Conservation (phyloP, 371 early-diverging fungal species). For the Mortierella sp. region DNA sequence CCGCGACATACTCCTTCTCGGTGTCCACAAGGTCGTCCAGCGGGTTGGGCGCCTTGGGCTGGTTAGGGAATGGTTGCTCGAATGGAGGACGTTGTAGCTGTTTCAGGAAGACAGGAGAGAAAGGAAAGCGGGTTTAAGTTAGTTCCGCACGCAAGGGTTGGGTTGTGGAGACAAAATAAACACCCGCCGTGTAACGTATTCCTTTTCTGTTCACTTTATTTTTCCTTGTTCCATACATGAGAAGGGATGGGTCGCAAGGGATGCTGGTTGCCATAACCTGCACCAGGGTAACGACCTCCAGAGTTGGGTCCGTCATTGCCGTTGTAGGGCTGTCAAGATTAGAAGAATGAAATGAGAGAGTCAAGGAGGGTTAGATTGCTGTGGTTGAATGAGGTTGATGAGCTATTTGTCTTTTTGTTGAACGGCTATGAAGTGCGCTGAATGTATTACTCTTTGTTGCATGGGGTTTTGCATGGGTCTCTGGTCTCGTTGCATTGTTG, state of each 20-base stretch:
- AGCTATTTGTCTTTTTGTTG: neutral
- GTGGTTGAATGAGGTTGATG: neutral
- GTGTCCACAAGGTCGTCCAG: slow-evolving; percentile 54
- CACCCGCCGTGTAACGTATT: neutral
- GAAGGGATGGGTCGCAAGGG: slow-evolving; percentile 43
- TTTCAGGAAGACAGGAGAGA: neutral
- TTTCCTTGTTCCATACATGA: slow-evolving; percentile 32
- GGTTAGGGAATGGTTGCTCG: slow-evolving; percentile 41
- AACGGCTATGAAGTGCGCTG: neutral
- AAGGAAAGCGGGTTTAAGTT: neutral
- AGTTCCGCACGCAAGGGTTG: neutral
- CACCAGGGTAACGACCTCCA: slow-evolving; percentile 28
- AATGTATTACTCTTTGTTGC: slow-evolving; percentile 24
- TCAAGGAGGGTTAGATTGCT: neutral
- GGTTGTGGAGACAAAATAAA: neutral
- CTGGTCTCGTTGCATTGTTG: slow-evolving; percentile 23
- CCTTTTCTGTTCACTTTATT: neutral
- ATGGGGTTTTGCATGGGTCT: slow-evolving; percentile 23
- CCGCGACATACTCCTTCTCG: slow-evolving; percentile 55
- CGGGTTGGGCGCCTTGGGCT: slow-evolving; percentile 51
- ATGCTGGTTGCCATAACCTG: slow-evolving; percentile 34
- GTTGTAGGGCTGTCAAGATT: slow-evolving; percentile 17
- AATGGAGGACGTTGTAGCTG: slow-evolving; percentile 53
- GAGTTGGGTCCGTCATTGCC: slow-evolving; percentile 28
- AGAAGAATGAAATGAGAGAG: neutral